Evolutionary conservation across 2,329 filamentous ascomycete genomes (phyloP).

Genomic region (Fonsecaea pugnacius): DNA sequence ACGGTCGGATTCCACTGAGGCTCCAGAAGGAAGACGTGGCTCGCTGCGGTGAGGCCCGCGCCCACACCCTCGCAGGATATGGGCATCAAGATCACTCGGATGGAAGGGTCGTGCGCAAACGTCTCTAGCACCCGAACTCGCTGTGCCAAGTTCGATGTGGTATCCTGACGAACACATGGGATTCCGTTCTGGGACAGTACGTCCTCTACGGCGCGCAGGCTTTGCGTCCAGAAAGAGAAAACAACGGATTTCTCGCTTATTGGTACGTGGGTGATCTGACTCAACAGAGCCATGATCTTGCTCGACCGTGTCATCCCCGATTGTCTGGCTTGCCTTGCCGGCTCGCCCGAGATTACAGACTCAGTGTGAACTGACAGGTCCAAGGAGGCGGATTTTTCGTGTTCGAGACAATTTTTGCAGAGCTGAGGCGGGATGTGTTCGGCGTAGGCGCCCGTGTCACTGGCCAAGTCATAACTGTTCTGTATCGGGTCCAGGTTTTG

Average conservation of each 20-base stretch:
- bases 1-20: slow-evolving; percentile 56
- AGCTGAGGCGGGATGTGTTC: too few relatives aligned
- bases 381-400: neutral
- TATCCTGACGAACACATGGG: neutral
- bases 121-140: slow-evolving; percentile 7
- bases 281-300: slow-evolving; percentile 1
- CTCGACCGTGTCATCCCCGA: neutral
- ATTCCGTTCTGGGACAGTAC: neutral
- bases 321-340: too few relatives aligned
- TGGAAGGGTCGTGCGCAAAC: neutral
- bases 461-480: too few relatives aligned
- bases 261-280: neutral
- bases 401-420: too few relatives aligned
- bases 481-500: too few relatives aligned
- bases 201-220: neutral
- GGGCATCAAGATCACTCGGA: slow-evolving; percentile 55
- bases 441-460: too few relatives aligned
- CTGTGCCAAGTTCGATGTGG: neutral
- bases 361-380: neutral
- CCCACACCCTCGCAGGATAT: slow-evolving; percentile 58
- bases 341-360: too few relatives aligned
- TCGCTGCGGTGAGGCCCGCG: slow-evolving; percentile 54
- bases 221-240: slow-evolving; percentile 1
- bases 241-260: neutral
- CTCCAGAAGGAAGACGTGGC: slow-evolving; percentile 56